Evolutionary conservation across 441 rosid species (phyloP), one percentile per base, ranked within the genome.

Genomic region (Macaranga tanarius): DNA sequence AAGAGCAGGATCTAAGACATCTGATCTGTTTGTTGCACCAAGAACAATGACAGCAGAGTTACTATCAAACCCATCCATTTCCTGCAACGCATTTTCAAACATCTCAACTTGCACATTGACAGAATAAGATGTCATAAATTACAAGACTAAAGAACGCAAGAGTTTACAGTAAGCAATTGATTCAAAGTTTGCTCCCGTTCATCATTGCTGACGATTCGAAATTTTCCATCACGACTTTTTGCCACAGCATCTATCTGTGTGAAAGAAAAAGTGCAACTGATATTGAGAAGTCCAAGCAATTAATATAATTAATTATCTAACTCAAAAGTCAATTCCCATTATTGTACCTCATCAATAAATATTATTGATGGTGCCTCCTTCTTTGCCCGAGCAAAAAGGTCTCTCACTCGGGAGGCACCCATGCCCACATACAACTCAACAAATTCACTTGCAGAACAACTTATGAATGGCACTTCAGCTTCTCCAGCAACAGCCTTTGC

Each of bases 41-140:
- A 89, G 89, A 80, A 86, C 88, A 81, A 85, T 87, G 45, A 86
- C 93, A 57, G 97, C 92, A 56, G 99, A 90, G 79, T 60, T 92
- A 84, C 96, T 95, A 76, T 95, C 98, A 83, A 95, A 95, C 68
- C 98, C 98, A 88, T 95, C 99, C 99, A 95, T 92, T 89, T 95
- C 98, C 98, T 95, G 83, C 67, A 71, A 77, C 71, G 61, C 58
- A 76, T 76, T 74, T 82, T 58, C 60, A 54, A 51, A 67, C 34
- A 73, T 57, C 47, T 77, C n/a, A 78, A 55, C 60, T 75, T 62
- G 59, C 50, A 31, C 23, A 28, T 26, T n/a, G 52, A 57, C 52
- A 61, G 1, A 65, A 54, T 31, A 59, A 48, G 40, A 76, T 58
- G 67, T 40, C 40, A 67, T 25, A 58, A 9, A 54, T 57, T 68